Conservation (phyloP, 2,329 filamentous ascomycete genomes). For the Tolypocladium tundrense region DNA sequence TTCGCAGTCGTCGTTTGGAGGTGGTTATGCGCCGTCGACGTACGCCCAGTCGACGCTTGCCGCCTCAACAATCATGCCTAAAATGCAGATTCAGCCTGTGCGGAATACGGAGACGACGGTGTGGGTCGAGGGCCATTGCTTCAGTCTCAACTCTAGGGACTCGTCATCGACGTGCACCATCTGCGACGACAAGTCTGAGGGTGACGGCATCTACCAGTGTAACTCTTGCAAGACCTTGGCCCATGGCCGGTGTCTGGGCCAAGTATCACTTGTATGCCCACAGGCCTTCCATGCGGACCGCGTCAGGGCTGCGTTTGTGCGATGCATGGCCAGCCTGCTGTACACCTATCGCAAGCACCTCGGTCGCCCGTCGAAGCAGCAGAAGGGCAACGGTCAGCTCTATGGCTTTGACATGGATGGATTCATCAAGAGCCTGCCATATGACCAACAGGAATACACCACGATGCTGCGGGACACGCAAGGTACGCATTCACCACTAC, state of each 20-base stretch:
- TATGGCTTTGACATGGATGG: conserved; percentile 57
- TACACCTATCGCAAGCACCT: conserved; percentile 58
- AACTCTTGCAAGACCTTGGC: conserved; percentile 49
- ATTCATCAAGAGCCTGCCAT: conserved; percentile 53
- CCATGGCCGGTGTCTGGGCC: conserved; percentile 51
- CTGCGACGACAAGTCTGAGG: conserved; percentile 64
- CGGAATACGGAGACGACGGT: conserved; percentile 68
- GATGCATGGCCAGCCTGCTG: conserved; percentile 54
- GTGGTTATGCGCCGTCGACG: conserved; percentile 68
- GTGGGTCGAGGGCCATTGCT: conserved; percentile 79
- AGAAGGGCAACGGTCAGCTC: conserved; percentile 49
- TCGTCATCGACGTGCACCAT: conserved; percentile 54
- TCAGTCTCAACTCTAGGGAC: conserved; percentile 55
- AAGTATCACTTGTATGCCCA: conserved; percentile 53
- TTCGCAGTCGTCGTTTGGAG: conserved; percentile 59
- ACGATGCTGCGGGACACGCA: conserved; percentile 57
- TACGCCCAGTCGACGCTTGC: conserved; percentile 81
- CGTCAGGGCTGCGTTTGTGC: conserved; percentile 52
- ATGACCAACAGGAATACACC: conserved; percentile 56
- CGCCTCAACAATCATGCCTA: conserved; percentile 79
- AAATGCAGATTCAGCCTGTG: conserved; percentile 70
- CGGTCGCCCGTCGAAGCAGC: conserved; percentile 47
- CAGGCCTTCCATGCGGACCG: conserved; percentile 52
- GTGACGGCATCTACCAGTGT: conserved; percentile 68
- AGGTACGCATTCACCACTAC: conserved; percentile 29